Evolutionary conservation across 2,329 filamentous ascomycete species (phyloP).

Genomic region (Amauroascus verrucosus): DNA sequence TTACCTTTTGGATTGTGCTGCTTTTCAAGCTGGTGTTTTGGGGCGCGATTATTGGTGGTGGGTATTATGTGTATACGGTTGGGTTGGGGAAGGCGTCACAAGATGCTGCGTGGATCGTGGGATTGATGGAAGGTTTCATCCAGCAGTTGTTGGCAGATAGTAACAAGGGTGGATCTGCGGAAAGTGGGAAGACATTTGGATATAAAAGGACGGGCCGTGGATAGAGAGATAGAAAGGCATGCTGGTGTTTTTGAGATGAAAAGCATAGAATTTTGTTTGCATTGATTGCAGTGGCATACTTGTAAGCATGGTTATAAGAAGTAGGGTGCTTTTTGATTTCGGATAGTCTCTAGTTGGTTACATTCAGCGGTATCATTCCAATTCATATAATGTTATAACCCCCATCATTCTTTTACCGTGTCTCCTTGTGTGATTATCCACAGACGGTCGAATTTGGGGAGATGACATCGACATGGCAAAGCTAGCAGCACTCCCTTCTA

Average conservation of each 20-base stretch:
- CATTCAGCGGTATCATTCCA: background rate
- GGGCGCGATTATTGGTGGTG: conserved; percentile 46
- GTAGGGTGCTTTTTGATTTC: background rate
- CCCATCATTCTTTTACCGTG: background rate
- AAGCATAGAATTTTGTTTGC: too few relatives aligned
- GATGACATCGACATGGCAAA: too few relatives aligned
- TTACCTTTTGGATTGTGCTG: conserved; percentile 69
- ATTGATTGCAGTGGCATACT: background rate
- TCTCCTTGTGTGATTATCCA: too few relatives aligned
- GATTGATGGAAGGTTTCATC: conserved; percentile 55
- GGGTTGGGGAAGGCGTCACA: conserved; percentile 27
- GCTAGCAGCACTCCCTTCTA: too few relatives aligned
- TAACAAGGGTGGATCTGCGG: conserved; percentile 25
- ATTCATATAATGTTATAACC: background rate
- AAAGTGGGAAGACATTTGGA: background rate
- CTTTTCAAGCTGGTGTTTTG: conserved; percentile 55
- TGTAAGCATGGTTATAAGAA: too few relatives aligned
- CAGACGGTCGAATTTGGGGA: too few relatives aligned
- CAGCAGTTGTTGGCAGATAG: conserved; percentile 46
- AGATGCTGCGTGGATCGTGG: conserved; percentile 44
- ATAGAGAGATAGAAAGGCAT: background rate
- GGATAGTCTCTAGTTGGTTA: background rate
- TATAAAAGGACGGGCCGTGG: background rate
- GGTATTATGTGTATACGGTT: conserved; percentile 44
- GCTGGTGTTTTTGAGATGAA: too few relatives aligned